A percentile compares a stretch with the other conserved stretches of the same genome.
Conservation (phyloP, 176 grass and related monocot species). For the Thalia dealbata region DNA sequence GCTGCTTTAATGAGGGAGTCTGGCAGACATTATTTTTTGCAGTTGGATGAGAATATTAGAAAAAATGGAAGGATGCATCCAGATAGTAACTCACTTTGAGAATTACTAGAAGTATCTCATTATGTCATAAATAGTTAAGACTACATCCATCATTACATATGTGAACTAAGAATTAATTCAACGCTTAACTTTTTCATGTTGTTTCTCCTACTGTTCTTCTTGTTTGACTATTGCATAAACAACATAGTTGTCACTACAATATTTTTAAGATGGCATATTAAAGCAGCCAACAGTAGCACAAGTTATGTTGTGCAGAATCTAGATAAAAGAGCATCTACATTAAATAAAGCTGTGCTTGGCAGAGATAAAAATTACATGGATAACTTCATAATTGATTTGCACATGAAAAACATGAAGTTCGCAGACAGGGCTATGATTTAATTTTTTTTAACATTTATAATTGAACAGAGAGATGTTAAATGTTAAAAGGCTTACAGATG, state of each 20-base stretch:
- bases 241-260: neutral
- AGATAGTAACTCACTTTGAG: neutral
- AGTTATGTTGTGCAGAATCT: too few relatives aligned
- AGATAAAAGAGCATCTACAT: too few relatives aligned
- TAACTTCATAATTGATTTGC: neutral
- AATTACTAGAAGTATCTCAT: neutral
- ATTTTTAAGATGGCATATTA: neutral
- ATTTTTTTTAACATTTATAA: too few relatives aligned
- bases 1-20: neutral
- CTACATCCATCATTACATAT: neutral
- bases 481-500: slow-evolving; percentile 46
- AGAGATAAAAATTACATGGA: too few relatives aligned
- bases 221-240: neutral
- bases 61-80: neutral
- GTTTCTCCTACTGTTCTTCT: neutral
- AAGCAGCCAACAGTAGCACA: neutral
- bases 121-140: neutral
- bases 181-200: neutral
- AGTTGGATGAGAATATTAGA: neutral
- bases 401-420: neutral
- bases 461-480: neutral
- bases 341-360: too few relatives aligned
- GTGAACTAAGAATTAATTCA: neutral
- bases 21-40: neutral
- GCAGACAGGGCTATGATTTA: neutral